Percentiles rank a stretch among this genome's conserved stretches.
phyloP scores from a whole-genome alignment of 2,329 filamentous ascomycete species.

The Colletotrichum brevisporum region DNA sequence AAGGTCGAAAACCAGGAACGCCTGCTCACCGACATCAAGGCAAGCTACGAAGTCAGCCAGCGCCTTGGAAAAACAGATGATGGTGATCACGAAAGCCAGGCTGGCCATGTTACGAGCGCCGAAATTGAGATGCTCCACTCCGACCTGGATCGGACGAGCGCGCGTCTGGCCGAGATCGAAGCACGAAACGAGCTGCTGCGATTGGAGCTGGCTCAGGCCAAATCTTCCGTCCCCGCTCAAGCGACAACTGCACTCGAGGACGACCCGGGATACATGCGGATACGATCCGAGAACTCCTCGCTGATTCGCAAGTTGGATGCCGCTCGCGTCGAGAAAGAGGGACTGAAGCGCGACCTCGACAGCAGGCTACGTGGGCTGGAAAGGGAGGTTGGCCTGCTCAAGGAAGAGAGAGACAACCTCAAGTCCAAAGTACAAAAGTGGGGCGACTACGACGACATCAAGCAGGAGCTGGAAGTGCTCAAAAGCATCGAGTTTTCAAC shows the following conservation, averaged over 20 bases:
- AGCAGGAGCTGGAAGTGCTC: conserved; percentile 94
- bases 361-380: conserved; percentile 83
- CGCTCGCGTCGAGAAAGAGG: conserved; percentile 85
- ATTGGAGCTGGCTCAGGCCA: conserved; percentile 89
- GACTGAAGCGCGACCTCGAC: conserved; percentile 82
- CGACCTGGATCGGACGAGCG: conserved; percentile 90
- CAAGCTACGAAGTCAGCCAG: conserved; percentile 96
- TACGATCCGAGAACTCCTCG: conserved; percentile 94
- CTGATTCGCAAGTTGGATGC: conserved; percentile 90
- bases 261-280: conserved; percentile 87
- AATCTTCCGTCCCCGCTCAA: conserved; percentile 78
- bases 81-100: conserved; percentile 67
- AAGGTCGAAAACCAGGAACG: conserved; percentile 96
- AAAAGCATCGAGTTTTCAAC: conserved; percentile 98
- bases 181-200: conserved; percentile 94
- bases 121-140: conserved; percentile 95
- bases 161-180: conserved; percentile 90
- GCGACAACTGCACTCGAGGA: conserved; percentile 80
- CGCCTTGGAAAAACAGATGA: conserved; percentile 82
- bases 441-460: conserved; percentile 96
- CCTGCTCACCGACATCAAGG: conserved; percentile 93
- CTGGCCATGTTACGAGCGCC: conserved; percentile 81
- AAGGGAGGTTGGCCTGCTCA: conserved; percentile 80
- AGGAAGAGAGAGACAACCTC: conserved; percentile 84
- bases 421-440: conserved; percentile 88